Evolutionary conservation across 345 rosid species (phyloP), one percentile per base, ranked within the genome.

Genomic region (Eucalyptus tenuipes): DNA sequence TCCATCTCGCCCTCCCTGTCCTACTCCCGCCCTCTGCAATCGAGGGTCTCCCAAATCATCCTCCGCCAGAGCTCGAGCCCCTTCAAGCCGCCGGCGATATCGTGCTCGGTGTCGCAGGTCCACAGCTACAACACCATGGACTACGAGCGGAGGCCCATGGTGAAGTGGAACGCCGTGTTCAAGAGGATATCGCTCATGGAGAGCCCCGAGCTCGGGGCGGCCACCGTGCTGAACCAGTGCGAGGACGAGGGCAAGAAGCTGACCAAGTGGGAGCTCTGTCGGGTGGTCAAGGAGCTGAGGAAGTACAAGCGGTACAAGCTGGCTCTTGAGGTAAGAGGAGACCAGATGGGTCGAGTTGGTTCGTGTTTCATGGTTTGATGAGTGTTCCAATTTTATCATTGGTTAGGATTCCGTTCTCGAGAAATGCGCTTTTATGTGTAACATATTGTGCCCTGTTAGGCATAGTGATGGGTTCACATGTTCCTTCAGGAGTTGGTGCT

Each of bases 231-330:
- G 95, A 93, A 94, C 89, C 93, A 92, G 86, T 95, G 96, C 93
- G 98, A 96, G 92, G 95, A 91, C 79, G 92, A 91, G 13, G 97
- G 97, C 33, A 94, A 95, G 91, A 93, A 92, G 91, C 95, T 95
- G 61, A 91, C 94, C 71, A 95, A 97, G 88, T 95, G 98, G 98
- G 99, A 96, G 94, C 99, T 98, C 66, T 94, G 95, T 90, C 93
- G 96, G 92, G 96, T 97, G 87, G 95, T 98, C 90, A 96, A 96
- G 93, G 98, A 97, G 93, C 91, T 98, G 93, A 92, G 99, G 94
- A 96, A 95, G 93, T 95, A 87, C 94, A 94, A 91, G 93, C 95
- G 98, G 71, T 89, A 89, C 92, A 91, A 90, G 81, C 96, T 89
- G 89, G 99, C 99, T 91, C 98, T 98, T 2, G 96, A 96, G 99